phyloP scores from a whole-genome alignment of 495 filamentous ascomycete species.

The Podospora comata region DNA sequence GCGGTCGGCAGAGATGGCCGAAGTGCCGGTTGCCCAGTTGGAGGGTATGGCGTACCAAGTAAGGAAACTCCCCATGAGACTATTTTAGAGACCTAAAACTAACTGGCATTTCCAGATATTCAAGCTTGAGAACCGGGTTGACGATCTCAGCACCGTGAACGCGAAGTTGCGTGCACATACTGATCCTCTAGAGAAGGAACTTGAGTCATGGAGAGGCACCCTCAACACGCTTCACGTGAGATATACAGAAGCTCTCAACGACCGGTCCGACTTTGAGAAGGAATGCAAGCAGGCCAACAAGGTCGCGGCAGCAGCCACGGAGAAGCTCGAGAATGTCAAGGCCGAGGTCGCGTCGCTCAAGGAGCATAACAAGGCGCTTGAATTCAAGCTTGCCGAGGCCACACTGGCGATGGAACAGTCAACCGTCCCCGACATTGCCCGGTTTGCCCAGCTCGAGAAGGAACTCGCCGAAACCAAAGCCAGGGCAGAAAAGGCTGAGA shows the following conservation, averaged over 20 bases:
- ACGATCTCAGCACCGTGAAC: slow-evolving; percentile 26
- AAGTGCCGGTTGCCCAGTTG: slow-evolving; percentile 36
- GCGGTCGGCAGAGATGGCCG: slow-evolving; percentile 10
- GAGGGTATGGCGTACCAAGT: slow-evolving; percentile 38
- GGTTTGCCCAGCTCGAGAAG: slow-evolving; percentile 45
- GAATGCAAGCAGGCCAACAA: slow-evolving; percentile 31
- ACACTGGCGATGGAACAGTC: slow-evolving; percentile 47
- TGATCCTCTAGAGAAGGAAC: slow-evolving; percentile 32
- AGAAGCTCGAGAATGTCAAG: slow-evolving; percentile 39
- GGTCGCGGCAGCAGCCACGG: slow-evolving; percentile 12
- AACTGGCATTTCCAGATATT: slow-evolving; percentile 25
- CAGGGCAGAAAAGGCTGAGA: slow-evolving; percentile 41
- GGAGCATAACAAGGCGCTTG: slow-evolving; percentile 46
- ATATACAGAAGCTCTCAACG: slow-evolving; percentile 38
- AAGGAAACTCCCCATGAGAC: neutral
- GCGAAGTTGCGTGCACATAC: slow-evolving; percentile 28
- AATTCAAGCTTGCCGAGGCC: slow-evolving; percentile 49
- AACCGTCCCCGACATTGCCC: slow-evolving; percentile 47
- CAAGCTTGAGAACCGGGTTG: slow-evolving; percentile 30
- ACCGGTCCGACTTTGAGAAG: slow-evolving; percentile 39
- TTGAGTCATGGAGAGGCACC: slow-evolving; percentile 28
- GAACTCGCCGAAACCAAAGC: slow-evolving; percentile 28
- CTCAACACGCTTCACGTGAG: slow-evolving; percentile 29
- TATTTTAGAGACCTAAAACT: neutral
- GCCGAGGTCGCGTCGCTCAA: slow-evolving; percentile 48